Evolutionary conservation across 106 monocot species (phyloP).

Genomic region (Chionographis japonica): DNA sequence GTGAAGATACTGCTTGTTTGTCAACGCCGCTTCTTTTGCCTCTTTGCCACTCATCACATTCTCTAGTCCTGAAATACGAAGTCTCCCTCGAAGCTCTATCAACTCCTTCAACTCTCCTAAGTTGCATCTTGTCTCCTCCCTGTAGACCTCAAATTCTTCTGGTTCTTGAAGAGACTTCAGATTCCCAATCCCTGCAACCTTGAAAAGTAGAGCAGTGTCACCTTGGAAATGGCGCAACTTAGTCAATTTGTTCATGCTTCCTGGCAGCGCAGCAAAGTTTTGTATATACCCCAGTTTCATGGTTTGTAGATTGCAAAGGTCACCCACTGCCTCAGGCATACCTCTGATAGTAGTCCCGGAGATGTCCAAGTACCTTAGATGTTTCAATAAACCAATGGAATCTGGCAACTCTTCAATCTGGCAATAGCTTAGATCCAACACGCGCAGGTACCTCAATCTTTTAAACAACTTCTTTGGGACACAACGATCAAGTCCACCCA

Average conservation of each 20-base stretch:
- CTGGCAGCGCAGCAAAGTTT: slow-evolving; percentile 10
- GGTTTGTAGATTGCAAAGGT: slow-evolving; percentile 32
- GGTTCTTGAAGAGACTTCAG: slow-evolving; percentile 21
- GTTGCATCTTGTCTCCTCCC: neutral
- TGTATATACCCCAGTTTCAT: slow-evolving; percentile 13
- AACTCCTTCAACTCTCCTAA: slow-evolving; percentile 17
- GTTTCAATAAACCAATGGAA: slow-evolving; percentile 15
- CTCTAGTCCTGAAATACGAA: slow-evolving; percentile 15
- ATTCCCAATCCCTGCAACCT: slow-evolving; percentile 17
- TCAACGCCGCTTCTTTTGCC: slow-evolving; percentile 6
- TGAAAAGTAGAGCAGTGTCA: slow-evolving; percentile 3
- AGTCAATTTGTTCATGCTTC: slow-evolving; percentile 9
- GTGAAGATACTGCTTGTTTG: slow-evolving; percentile 1
- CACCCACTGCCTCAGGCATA: slow-evolving; percentile 14
- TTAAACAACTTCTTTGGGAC: neutral
- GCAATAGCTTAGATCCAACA: slow-evolving; percentile 24
- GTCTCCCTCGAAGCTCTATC: slow-evolving; percentile 10
- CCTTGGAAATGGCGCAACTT: slow-evolving; percentile 21
- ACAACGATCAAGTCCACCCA: neutral
- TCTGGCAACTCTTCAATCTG: slow-evolving; percentile 22
- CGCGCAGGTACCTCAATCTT: slow-evolving; percentile 20
- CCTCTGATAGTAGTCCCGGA: slow-evolving; percentile 10
- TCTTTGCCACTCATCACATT: slow-evolving; percentile 2
- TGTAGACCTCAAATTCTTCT: slow-evolving; percentile 8
- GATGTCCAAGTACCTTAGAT: slow-evolving; percentile 24